Evolutionary conservation across 257 asterid species (phyloP), one percentile per base, ranked within the genome.

Genomic region (Apocynum venetum): DNA sequence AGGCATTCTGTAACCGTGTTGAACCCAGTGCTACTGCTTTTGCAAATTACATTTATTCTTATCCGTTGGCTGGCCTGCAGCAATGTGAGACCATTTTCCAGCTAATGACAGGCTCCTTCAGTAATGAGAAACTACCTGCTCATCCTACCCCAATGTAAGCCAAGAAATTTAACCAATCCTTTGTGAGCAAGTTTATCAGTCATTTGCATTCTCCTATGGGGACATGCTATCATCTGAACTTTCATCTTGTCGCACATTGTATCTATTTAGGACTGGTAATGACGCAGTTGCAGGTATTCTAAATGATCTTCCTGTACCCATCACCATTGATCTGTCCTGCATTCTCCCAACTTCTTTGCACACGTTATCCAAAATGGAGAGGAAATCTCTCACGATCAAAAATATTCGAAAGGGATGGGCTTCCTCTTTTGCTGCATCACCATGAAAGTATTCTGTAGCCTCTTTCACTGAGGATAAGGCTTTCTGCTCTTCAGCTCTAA

Each of bases 391-490:
- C 25, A 96, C 98, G 0, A 96, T 88, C 91, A 96, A 72, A 80
- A 96, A 96, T 20, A 96, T 89, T 78, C 98, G 84, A 73, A 90
- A 87, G 14, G 99, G 99, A 77, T 93, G 99, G 0, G 99, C 99
- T 81, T 87, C 98, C 85, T 93, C 98, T 86, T 90, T 96, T 15
- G 97, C 96, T 51, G 93, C 89, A 73, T 93, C 91, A 71, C 99
- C 99, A 17, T 96, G 98, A 75, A 96, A 93, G 84, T 96, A 96
- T 83, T 90, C 91, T 0, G 99, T 96, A 46, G 84, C 97, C 80
- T 89, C 96, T 80, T 90, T 93, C 80, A 96, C 99, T 19, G 83
- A 74, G 8, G 85, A 88, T 53, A 92, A 25, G 17, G 92, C 92
- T 60, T 80, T 84, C 77, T 81, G 82, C 67, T 96, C 99, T 78